These are phyloP conservation scores for Pyrenula massariospora DNA, from an alignment of 495 filamentous ascomycete genomes.

Conservation along the genomic window DNA sequence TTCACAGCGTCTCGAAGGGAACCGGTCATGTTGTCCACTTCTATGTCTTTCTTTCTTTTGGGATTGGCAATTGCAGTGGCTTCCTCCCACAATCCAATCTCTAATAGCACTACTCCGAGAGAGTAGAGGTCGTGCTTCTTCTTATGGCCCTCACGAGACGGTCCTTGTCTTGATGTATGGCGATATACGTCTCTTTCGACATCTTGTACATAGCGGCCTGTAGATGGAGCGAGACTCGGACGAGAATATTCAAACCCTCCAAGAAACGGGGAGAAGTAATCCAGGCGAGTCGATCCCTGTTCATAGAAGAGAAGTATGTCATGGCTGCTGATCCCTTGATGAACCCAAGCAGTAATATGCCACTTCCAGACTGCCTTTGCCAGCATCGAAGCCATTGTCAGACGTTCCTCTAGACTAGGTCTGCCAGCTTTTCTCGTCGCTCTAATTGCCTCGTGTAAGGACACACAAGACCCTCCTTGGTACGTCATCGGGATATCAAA, in stretches of 20 bases:
- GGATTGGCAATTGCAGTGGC: too few species aligned
- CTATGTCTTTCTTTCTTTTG: too few species aligned
- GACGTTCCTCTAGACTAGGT: conserved; percentile 3
- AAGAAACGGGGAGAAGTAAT: conserved; percentile 8
- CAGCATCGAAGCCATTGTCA: conserved; percentile 4
- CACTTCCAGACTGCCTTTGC: conserved; percentile 12
- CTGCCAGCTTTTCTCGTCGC: too few species aligned
- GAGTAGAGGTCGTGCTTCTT: conserved; percentile 60
- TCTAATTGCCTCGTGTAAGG: too few species aligned
- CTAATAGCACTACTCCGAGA: conserved; percentile 47
- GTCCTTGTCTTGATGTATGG: conserved; percentile 40
- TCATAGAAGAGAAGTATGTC: conserved; percentile 41
- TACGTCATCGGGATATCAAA: too few species aligned
- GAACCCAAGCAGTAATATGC: conserved; percentile 44
- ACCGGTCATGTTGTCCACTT: too few species aligned
- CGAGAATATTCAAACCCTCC: conserved; percentile 39
- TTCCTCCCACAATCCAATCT: conserved; percentile 46
- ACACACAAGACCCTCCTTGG: too few species aligned
- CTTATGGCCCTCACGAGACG: conserved; percentile 23
- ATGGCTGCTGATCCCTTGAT: conserved; percentile 41
- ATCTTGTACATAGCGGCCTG: conserved; percentile 20
- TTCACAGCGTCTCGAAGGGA: too few species aligned
- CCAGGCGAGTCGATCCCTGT: conserved; percentile 22
- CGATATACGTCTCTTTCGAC: conserved; percentile 42
- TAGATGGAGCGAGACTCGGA: conserved; percentile 20